Evolutionary conservation across 148 eudicot species (phyloP), one percentile per base, ranked within the genome.

Genomic region (Heliamphora exappendiculata): DNA sequence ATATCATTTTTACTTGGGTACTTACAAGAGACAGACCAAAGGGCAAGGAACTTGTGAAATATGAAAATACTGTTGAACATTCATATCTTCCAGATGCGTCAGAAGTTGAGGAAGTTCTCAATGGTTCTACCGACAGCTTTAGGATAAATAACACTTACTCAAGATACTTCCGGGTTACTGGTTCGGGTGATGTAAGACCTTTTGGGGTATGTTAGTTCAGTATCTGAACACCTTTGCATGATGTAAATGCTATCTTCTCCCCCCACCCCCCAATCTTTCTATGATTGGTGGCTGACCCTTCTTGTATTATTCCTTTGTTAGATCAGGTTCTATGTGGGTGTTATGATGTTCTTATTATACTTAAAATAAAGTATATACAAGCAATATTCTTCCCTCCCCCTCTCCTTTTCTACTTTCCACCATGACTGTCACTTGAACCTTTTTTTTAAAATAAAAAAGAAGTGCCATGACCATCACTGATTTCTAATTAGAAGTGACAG

Each of bases 151-250:
- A 87, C 70, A 81, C 90, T 77, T 92, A 85, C 76, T 86, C 97
- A 29, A 89, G 96, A 81, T 87, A 84, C 79, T 88, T 94, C 69
- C 86, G 98, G 73, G 98, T 94, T 53, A 94, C 98, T 71, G 97
- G 98, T 78, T 92, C 98, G 54, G 98, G 96, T 72, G 98, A 94
- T 64, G 98, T 91, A 59, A 88, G 98, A 60, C 86, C 93, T 29
- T 86, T 94, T 73, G 98, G 82, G 98, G 98, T 94, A 83, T 72
- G 86, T 28, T 77, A 64, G 63, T 70, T 77, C 65, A 59, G 47
- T 70, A 70, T 71, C 37, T 42, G 16, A 24, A 3, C 54, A 72
- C 60, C 44, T 67, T 50, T 44, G 37, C 53, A 51, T 66, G 28
- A 31, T 20, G n/a, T 4, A 67, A 44, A 68, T n/a, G n/a, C n/a